Percentiles rank a stretch among this genome's conserved stretches.
Conservation (phyloP, 1,284 basidiomycete species). For the Papiliotrema flavescens region DNA sequence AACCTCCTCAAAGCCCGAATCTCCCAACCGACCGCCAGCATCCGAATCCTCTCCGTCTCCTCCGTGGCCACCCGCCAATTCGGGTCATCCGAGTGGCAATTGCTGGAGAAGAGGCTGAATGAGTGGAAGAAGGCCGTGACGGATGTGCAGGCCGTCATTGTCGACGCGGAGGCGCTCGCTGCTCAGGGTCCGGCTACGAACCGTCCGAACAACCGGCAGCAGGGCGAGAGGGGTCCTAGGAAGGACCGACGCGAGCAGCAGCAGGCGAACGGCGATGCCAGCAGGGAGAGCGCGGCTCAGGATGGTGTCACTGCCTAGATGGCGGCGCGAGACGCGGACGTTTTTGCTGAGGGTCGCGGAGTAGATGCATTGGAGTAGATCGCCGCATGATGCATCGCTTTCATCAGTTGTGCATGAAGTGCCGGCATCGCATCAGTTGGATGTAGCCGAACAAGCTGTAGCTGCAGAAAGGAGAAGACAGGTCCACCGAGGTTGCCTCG, state of each 20-base stretch:
- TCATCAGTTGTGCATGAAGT: no score
- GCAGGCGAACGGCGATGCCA: not conserved
- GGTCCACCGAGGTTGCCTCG: not conserved
- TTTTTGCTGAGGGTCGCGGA: not conserved
- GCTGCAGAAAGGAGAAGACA: not conserved
- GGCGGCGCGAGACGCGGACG: not conserved
- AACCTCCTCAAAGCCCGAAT: conserved; percentile 79
- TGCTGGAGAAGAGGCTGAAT: conserved; percentile 69
- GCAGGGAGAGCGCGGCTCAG: not conserved
- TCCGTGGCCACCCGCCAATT: conserved; percentile 61
- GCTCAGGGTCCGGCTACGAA: conserved; percentile 26
- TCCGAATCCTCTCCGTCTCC: conserved; percentile 73
- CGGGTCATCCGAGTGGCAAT: conserved; percentile 74
- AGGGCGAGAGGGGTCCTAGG: not conserved
- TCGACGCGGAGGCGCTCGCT: conserved; percentile 42
- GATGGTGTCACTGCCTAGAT: no score
- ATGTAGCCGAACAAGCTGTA: no score
- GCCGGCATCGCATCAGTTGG: no score
- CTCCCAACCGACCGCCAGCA: conserved; percentile 71
- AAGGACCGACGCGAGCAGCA: not conserved
- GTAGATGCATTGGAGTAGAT: no score
- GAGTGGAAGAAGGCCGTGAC: conserved; percentile 64
- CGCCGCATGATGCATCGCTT: no score
- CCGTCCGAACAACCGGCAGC: conserved; percentile 15
- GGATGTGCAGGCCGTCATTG: conserved; percentile 40